Base-by-base conservation (phyloP, 2,329 filamentous ascomycete genomes). In the Xylaria sp. region DNA sequence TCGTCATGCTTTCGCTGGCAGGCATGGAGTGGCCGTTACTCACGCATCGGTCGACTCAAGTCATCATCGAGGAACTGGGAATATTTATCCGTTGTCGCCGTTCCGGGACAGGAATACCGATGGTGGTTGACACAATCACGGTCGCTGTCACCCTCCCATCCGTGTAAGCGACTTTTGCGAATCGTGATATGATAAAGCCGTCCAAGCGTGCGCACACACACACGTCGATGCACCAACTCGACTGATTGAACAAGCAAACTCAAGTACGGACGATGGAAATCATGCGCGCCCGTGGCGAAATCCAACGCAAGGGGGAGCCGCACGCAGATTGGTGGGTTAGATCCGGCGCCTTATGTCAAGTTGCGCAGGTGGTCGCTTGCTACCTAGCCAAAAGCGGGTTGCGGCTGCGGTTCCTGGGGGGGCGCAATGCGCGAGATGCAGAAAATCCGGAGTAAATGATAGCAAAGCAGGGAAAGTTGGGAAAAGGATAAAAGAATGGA, bases 1-100 rank as follows among this genome's bases (percentile, higher is more conserved):
- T 68, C 59, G 68, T 67, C 69, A 71, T 71, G 59, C 57, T 67
- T 68, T 63, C 66, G 54, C 62, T 59, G 50, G 52, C 46, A 66
- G 56, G 57, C 62, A 63, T 66, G 54, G 56, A 63, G 52, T 61
- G 57, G 61, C 64, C 66, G 54, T 65, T 69, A 68, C 64, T 69
- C 66, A 69, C 67, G 63, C 65, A 69, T 66, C 64, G 57, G 62
- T 64, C 50, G 56, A 55, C 60, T 65, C 48, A 66, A 66, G 54
- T 59, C 66, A 68, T 68, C 53, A 61, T 67, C 57, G 61, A 55
- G 38, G 50, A 49, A 49, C 39, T 34, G 50, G 56, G 52, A 55
- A 16, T 40, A 51, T 54, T 61, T 54, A 50, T 47, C 40, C 42
- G 48, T 51, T 45, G 47, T 49, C 29, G 56, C 37, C 39, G 19